Base-by-base conservation (phyloP, 768 basidiomycete genomes). In the Thelephora ganbajun region DNA sequence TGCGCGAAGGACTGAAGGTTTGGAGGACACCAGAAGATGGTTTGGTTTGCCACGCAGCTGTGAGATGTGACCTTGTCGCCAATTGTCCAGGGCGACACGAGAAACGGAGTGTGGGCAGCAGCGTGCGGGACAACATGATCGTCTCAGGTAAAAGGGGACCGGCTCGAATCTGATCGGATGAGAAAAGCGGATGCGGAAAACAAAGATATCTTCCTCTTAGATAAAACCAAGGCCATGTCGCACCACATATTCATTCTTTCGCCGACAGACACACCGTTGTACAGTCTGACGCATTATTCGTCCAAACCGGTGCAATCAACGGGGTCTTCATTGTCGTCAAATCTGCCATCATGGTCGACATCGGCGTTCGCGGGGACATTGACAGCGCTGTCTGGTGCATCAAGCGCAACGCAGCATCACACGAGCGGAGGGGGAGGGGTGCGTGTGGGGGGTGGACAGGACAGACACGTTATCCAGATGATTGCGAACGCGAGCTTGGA, bases 401-500 rank as follows among this genome's bases (percentile, higher is more conserved):
- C 86, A 16, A 83, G 78, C 57, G 75, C 83, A 19, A 74, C 75
- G 4, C 82, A 87, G 56, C 65, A 67, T 53, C 77, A 80, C 52
- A 71, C 74, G 16, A 70, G 75, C 37, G 76, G 80, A n/a, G 39
- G 39, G 22, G 79, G 77, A 14, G 70, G 69, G 11, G 74, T 75
- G 33, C 70, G 76, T 54, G 77, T 85, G 63, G 87, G 83, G 11
- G 83, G 84, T 5, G 88, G 83, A 12, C 83, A 83, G 64, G 85
- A 89, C 59, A 72, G 87, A 46, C 91, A 96, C 74, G 89, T 99
- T 50, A 87, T 93, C 57, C 94, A 98, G 70, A 96, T 99, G 88
- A 91, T 98, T 59, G 94, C 93, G 18, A 94, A 98, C 63, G 91
- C 90, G 45, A 91, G 88, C 57, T 67, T 99, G 63, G 96, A 99